Evolutionary conservation across 495 filamentous ascomycete genomes (phyloP), one percentile per base, ranked within the genome.

Genomic region (Melanomma pulvis-pyrius): DNA sequence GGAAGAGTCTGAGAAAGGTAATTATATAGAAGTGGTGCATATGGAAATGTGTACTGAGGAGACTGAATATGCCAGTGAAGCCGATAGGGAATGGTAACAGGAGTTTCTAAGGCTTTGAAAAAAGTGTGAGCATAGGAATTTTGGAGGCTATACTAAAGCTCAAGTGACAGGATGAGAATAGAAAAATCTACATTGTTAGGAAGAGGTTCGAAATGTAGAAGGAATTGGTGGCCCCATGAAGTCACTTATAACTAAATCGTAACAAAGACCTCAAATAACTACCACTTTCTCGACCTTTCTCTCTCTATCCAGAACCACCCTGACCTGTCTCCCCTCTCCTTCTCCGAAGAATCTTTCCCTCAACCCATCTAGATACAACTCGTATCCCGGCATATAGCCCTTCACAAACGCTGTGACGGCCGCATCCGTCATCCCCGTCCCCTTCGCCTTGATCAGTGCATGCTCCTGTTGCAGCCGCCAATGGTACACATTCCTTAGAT

Each of bases 371-470:
- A 64, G 41, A 21, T 65, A 69, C 0, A 69, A 24, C 41, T 69
- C 67, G 49, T 64, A 64, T 11, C 26, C 61, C 7, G 61, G 67
- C 67, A 69, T 69, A 56, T 69, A 69, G 0, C 61, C 61, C 13
- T 39, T 44, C 1, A 69, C 39, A 19, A 69, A 65, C 21, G 41
- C 46, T 36, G 21, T 44, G 11, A 64, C 67, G 3, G 15, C 50
- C 12, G 51, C 59, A 52, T 68, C 58, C 22, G 85, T 90, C 93
- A 97, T 97, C 32, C 91, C 92, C 17, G 76, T 80, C 25, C 89
- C 88, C 72, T 82, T 90, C 48, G 81, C 74, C 13, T 76, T 78
- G 19, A 90, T 81, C 68, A 97, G 79, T 55, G 80, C 81, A 25
- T 79, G 81, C 22, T 68, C 65, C 26, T 68, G 65, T 44, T 68